phyloP scores from a whole-genome alignment of 2,329 filamentous ascomycete species.

The Blastomyces gilchristii region DNA sequence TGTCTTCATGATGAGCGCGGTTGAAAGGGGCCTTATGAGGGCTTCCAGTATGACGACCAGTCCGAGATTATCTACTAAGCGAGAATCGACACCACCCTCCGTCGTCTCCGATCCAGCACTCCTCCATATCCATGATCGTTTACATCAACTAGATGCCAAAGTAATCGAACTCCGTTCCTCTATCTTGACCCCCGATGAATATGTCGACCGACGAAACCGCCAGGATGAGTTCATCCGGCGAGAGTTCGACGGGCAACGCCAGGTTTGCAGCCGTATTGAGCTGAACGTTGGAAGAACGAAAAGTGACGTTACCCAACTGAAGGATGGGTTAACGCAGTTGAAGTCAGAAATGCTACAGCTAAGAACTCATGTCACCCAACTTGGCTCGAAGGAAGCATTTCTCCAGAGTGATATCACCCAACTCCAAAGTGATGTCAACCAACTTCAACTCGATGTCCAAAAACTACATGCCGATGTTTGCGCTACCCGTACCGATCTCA shows the following conservation, averaged over 20 bases:
- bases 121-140: conserved; percentile 30
- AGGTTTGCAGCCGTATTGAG: conserved; percentile 29
- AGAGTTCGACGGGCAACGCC: conserved; percentile 29
- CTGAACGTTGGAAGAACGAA: conserved; percentile 21
- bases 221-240: conserved; percentile 32
- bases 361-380: conserved; percentile 25
- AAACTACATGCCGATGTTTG: conserved; percentile 27
- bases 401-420: conserved; percentile 30
- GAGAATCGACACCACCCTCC: conserved; percentile 27
- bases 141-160: conserved; percentile 31
- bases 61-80: conserved; percentile 26
- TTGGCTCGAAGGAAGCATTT: conserved; percentile 27
- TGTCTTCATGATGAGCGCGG: conserved; percentile 26
- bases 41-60: conserved; percentile 32
- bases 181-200: conserved; percentile 31
- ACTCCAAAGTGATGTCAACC: conserved; percentile 29
- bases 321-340: conserved; percentile 29
- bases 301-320: conserved; percentile 20
- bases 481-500: conserved; percentile 28
- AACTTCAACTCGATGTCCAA: conserved; percentile 28
- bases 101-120: conserved; percentile 28
- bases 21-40: conserved; percentile 28
- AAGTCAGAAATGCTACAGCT: conserved; percentile 28
- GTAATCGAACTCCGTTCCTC: conserved; percentile 29
- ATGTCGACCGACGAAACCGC: conserved; percentile 31